Conservation (phyloP, 225 moss, liverwort and hornwort species). For the Sphagnum tenellum region DNA sequence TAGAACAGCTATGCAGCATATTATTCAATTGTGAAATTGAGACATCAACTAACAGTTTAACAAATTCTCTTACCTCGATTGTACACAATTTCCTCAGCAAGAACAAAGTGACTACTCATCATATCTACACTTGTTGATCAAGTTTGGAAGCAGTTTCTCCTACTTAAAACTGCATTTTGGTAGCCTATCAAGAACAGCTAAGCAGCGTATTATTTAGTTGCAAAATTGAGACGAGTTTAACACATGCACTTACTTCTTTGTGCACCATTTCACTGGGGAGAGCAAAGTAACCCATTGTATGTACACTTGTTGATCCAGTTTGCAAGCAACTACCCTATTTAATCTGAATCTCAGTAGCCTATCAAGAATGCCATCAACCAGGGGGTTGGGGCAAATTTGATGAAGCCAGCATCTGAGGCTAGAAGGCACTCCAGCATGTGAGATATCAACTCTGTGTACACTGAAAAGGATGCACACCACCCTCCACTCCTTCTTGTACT, state of each 20-base stretch:
- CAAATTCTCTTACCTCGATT: no score
- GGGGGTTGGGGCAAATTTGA: slow-evolving; percentile 14
- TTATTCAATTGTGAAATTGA: no score
- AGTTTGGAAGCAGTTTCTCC: slow-evolving; percentile 15
- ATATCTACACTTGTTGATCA: slow-evolving; percentile 36
- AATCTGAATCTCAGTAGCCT: slow-evolving; percentile 25
- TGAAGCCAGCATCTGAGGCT: slow-evolving; percentile 27
- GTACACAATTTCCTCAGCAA: no score
- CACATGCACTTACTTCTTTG: no score
- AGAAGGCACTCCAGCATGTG: slow-evolving; percentile 15
- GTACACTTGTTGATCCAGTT: slow-evolving; percentile 37
- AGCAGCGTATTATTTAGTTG: no score
- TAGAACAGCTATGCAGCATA: no score
- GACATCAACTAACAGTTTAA: no score
- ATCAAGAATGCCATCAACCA: slow-evolving; percentile 26
- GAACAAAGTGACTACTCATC: slow-evolving; percentile 18
- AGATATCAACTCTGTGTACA: slow-evolving; percentile 88
- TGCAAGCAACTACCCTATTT: slow-evolving; percentile 14
- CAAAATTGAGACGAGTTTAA: no score
- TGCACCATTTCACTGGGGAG: no score
- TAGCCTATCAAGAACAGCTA: slow-evolving; percentile 9
- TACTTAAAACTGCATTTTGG: slow-evolving; percentile 18
- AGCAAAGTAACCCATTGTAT: slow-evolving; percentile 25
- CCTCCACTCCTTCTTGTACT: slow-evolving; percentile 89
- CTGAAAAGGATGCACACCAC: slow-evolving; percentile 83